Evolutionary conservation across 2,329 filamentous ascomycete genomes (phyloP).

Genomic region (Anthostomella pinea): DNA sequence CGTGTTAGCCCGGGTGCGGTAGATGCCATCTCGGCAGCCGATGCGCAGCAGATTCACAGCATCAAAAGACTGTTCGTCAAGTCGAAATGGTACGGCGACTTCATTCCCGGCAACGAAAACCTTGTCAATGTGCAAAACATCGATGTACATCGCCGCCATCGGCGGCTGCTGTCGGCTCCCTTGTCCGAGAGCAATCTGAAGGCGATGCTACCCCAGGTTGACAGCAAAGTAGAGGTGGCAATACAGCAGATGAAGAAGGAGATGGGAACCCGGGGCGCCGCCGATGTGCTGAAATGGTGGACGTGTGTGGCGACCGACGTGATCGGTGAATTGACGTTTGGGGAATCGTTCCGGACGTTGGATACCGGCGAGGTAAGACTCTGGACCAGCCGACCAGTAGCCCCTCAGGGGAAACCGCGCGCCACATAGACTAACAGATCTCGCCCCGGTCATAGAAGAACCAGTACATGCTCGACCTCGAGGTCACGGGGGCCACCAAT

Average conservation of each 20-base stretch:
- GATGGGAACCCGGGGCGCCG: slow-evolving; percentile 29
- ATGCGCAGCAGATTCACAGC: slow-evolving; percentile 19
- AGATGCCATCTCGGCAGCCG: slow-evolving; percentile 15
- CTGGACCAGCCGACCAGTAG: too few species aligned
- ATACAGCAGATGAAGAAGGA: slow-evolving; percentile 42
- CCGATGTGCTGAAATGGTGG: slow-evolving; percentile 52
- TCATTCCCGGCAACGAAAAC: slow-evolving; percentile 15
- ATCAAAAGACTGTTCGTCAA: slow-evolving; percentile 20
- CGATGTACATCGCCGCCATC: slow-evolving; percentile 34
- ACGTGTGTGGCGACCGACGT: slow-evolving; percentile 51
- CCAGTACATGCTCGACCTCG: too few species aligned
- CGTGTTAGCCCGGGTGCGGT: slow-evolving; percentile 20
- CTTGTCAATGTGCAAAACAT: slow-evolving; percentile 40
- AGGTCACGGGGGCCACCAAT: too few species aligned
- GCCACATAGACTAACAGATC: too few species aligned
- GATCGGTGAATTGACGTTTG: slow-evolving; percentile 50
- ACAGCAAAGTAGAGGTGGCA: slow-evolving; percentile 34
- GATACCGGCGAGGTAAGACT: slow-evolving; percentile 44
- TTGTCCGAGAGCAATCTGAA: slow-evolving; percentile 35
- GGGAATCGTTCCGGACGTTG: slow-evolving; percentile 49
- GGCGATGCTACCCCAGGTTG: slow-evolving; percentile 30
- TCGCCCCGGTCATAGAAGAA: too few species aligned
- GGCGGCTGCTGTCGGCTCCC: slow-evolving; percentile 38
- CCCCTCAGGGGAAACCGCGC: too few species aligned
- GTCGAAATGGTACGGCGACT: slow-evolving; percentile 7